Conservation (phyloP, 2,329 filamentous ascomycete species). For the Epicoccum nigrum region DNA sequence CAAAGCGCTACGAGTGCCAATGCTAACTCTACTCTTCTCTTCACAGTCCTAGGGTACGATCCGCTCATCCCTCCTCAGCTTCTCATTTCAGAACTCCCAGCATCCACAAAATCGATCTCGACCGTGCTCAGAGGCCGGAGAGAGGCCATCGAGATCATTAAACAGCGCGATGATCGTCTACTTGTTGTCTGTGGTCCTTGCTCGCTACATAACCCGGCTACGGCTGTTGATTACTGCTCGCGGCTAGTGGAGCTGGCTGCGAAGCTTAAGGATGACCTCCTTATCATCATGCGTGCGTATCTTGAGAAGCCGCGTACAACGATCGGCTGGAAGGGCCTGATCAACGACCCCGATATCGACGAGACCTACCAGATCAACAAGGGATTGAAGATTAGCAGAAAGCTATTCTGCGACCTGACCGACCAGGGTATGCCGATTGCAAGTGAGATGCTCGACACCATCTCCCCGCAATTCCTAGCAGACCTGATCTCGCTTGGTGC, state of each 20-base stretch:
- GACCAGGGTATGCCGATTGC: slow-evolving; percentile 89
- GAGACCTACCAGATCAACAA: slow-evolving; percentile 99
- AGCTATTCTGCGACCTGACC: slow-evolving; percentile 92
- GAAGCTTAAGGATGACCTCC: slow-evolving; percentile 81
- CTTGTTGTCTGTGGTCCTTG: slow-evolving; percentile 95
- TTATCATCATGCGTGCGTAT: slow-evolving; percentile 97
- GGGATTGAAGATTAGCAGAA: slow-evolving; percentile 84
- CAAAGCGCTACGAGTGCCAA: too few species aligned
- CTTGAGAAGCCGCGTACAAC: slow-evolving; percentile 98
- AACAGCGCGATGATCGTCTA: slow-evolving; percentile 81
- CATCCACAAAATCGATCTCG: slow-evolving; percentile 62
- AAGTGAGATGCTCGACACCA: slow-evolving; percentile 98
- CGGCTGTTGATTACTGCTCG: slow-evolving; percentile 85
- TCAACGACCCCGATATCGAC: slow-evolving; percentile 98
- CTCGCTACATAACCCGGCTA: slow-evolving; percentile 92
- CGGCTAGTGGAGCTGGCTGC: slow-evolving; percentile 77
- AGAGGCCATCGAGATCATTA: slow-evolving; percentile 75
- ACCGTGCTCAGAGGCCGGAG: slow-evolving; percentile 75
- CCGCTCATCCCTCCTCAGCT: slow-evolving; percentile 88
- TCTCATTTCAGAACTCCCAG: slow-evolving; percentile 79
- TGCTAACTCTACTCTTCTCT: not conserved
- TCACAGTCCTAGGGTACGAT: slow-evolving; percentile 86
- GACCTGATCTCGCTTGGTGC: slow-evolving; percentile 95
- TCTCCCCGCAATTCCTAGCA: slow-evolving; percentile 95
- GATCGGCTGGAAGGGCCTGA: slow-evolving; percentile 98